These are phyloP conservation scores for Pythium coloratum DNA, from an alignment of 352 stramenopile genomes.

Conservation along the genomic window DNA sequence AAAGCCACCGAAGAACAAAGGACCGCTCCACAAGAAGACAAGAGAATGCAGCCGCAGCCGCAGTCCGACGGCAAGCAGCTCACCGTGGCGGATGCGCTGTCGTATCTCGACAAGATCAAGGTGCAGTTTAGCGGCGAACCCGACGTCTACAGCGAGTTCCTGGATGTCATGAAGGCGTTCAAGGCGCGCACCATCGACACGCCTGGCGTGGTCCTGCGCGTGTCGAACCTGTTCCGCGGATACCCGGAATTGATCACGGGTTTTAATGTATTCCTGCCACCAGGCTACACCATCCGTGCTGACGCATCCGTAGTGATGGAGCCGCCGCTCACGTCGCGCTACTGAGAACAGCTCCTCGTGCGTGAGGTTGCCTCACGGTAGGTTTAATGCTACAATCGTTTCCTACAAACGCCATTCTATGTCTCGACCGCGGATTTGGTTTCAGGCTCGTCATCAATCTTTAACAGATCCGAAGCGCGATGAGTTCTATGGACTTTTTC, in stretches of 20 bases:
- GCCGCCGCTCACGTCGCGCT: not conserved
- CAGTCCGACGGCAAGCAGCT: not conserved
- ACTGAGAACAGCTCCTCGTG: not conserved
- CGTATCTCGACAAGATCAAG: conserved; percentile 7
- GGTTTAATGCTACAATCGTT: too few species aligned
- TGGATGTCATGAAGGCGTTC: not conserved
- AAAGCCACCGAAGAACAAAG: not conserved
- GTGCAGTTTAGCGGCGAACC: not conserved
- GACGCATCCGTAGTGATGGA: not conserved
- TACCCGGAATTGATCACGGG: not conserved
- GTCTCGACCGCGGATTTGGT: too few species aligned
- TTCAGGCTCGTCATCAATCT: too few species aligned
- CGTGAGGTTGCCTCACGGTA: too few species aligned
- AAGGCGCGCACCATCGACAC: not conserved
- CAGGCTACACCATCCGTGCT: not conserved
- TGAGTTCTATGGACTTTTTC: too few species aligned
- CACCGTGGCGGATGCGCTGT: not conserved
- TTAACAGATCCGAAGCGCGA: too few species aligned
- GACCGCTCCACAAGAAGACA: not conserved
- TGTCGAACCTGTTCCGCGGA: not conserved
- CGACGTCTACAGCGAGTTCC: conserved; percentile 5
- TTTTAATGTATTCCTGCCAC: not conserved
- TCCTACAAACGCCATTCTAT: too few species aligned
- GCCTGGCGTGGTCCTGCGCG: not conserved
- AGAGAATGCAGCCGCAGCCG: not conserved